Conservation (phyloP, 176 grass and related monocot genomes). For the Oryza glumipatula region DNA sequence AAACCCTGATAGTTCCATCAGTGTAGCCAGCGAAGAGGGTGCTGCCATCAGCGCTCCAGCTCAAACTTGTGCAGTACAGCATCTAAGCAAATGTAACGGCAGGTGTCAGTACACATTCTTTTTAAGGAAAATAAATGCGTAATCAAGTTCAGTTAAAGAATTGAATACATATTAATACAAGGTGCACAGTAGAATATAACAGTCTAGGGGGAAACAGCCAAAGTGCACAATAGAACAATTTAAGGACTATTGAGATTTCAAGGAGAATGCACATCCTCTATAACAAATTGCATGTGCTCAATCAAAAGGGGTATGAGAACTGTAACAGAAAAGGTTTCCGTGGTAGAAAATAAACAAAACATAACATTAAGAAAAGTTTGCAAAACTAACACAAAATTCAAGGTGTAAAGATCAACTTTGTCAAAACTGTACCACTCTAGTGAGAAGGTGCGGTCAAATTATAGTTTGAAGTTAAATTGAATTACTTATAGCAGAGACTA, state of each 20-base stretch:
- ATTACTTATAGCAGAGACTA: neutral
- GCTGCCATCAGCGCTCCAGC: slow-evolving; percentile 68
- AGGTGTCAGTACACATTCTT: neutral
- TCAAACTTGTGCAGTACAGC: slow-evolving; percentile 73
- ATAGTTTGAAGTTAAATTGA: neutral
- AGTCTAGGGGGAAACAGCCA: neutral
- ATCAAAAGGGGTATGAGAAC: neutral
- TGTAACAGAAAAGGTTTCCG: neutral
- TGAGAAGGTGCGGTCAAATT: no score
- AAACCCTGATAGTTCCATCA: slow-evolving; percentile 67
- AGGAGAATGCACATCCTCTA: neutral
- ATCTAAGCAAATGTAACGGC: slow-evolving; percentile 33
- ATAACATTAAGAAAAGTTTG: neutral
- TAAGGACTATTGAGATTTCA: neutral
- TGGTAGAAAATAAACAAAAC: neutral
- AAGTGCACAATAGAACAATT: neutral
- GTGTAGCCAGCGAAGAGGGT: slow-evolving; percentile 61
- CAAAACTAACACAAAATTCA: neutral
- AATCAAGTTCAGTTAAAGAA: neutral
- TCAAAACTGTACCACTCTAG: no score
- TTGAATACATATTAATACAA: neutral
- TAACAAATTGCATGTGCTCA: no score
- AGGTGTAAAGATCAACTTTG: neutral
- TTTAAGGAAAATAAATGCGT: neutral
- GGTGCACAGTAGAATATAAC: neutral